Evolutionary conservation across 2,329 filamentous ascomycete genomes (phyloP), one percentile per base, ranked within the genome.

Genomic region (Nigrospora oryzae): DNA sequence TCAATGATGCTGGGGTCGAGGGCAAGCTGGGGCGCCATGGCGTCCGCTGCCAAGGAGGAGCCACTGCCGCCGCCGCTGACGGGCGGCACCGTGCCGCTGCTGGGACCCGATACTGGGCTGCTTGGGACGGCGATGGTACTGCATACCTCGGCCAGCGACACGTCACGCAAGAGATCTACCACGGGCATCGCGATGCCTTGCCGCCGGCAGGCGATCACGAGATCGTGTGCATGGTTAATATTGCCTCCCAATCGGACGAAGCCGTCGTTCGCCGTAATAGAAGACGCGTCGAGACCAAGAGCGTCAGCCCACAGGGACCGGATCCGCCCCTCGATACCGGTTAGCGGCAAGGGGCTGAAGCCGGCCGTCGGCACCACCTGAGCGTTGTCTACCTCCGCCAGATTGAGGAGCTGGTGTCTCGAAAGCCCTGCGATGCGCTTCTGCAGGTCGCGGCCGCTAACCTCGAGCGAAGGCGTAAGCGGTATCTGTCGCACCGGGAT

Each of bases 161-260:
- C 51, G 11, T 70, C 65, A 1, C 55, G 52, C 17, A 77, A 55
- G 1, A 77, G 51, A 36, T 73, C 66, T 1, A 62, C 53, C 7
- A 77, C 62, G 0, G 65, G 60, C 1, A 77, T 52, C 1, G 56
- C 47, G 35, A 74, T 60, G 2, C 65, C 65, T 13, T 64, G 59
- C 42, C 66, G 63, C 6, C 73, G 68, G 49, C 71, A 75, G 1
- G 63, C 56, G 2, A 70, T 51, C 1, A 74, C 64, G 6, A 77
- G 54, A 37, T 69, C 61, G 3, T 66, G 63, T 4, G 69, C 71
- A 5, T 71, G 59, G 15, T 69, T 62, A 8, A 59, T 63, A 35
- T 75, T 68, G 0, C 74, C 74, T 0, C 74, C 74, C 0, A 67
- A 57, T 2, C 64, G 61, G 35, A 73, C 53, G 49, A 77, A 77